These are phyloP conservation scores for Amanita jacksonii DNA, from an alignment of 768 basidiomycete species.

Conservation along the genomic window DNA sequence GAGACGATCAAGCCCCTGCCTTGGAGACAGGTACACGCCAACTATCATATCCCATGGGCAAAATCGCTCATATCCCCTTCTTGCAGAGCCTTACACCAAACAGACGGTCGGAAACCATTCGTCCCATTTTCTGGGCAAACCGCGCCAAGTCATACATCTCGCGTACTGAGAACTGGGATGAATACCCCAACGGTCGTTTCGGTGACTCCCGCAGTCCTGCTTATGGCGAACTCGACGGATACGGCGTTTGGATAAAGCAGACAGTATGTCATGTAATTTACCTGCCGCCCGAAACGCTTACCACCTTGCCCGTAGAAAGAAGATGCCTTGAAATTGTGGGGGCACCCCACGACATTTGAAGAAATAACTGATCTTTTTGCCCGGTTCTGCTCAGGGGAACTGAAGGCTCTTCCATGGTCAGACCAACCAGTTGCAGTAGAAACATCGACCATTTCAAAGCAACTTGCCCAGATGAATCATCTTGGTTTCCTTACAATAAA, in stretches of 20 bases:
- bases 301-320: slow-evolving; percentile 51
- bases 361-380: slow-evolving; percentile 73
- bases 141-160: slow-evolving; percentile 90
- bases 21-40: slow-evolving; percentile 75
- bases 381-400: slow-evolving; percentile 67
- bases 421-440: slow-evolving; percentile 82
- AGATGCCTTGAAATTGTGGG: slow-evolving; percentile 85
- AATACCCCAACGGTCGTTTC: slow-evolving; percentile 98
- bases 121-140: slow-evolving; percentile 99
- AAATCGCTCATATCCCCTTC: slow-evolving; percentile 11
- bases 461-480: slow-evolving; percentile 80
- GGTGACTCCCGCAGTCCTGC: slow-evolving; percentile 97
- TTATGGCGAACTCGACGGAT: slow-evolving; percentile 96
- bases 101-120: slow-evolving; percentile 83
- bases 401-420: slow-evolving; percentile 88
- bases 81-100: slow-evolving; percentile 82
- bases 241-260: slow-evolving; percentile 88
- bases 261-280: slow-evolving; percentile 38
- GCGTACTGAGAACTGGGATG: slow-evolving; percentile 98
- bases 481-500: slow-evolving; percentile 96
- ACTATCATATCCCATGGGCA: background rate
- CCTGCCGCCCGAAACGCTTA: background rate
- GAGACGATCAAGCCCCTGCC: slow-evolving; percentile 94
- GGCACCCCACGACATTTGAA: slow-evolving; percentile 52
- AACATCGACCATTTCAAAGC: slow-evolving; percentile 68